Evolutionary conservation across 495 filamentous ascomycete genomes (phyloP).

Genomic region (Pyrenula massariospora): DNA sequence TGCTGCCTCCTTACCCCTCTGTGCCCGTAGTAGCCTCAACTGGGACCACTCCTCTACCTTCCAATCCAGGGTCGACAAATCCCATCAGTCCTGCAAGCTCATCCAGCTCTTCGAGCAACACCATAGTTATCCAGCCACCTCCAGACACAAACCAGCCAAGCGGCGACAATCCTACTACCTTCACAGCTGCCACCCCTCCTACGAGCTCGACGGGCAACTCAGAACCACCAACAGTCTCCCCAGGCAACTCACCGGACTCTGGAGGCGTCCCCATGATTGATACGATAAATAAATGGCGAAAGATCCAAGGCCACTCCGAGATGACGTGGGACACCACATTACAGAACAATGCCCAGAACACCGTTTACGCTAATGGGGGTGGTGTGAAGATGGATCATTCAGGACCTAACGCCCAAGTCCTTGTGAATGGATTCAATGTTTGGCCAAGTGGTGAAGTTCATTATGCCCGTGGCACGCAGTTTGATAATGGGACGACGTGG

Average conservation of each 20-base stretch:
- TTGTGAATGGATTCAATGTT: not conserved
- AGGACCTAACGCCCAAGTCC: not conserved
- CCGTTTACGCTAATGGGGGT: not conserved
- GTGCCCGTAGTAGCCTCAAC: not conserved
- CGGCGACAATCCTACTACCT: not conserved
- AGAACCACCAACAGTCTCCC: not conserved
- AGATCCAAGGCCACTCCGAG: not conserved
- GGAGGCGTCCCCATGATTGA: not conserved
- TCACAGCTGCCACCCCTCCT: not conserved
- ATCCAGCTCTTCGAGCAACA: not conserved
- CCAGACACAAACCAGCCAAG: not conserved
- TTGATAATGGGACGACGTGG: not conserved
- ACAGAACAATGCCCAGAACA: not conserved
- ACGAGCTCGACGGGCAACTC: not conserved
- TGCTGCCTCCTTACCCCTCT: too few species aligned
- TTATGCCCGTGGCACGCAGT: not conserved
- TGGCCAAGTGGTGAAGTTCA: not conserved
- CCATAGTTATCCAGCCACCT: not conserved
- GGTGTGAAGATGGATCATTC: not conserved
- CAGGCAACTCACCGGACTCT: not conserved
- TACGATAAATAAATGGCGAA: not conserved
- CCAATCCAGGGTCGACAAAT: not conserved
- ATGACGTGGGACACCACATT: not conserved
- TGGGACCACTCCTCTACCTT: not conserved
- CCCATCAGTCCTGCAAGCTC: not conserved